A percentile compares a stretch with the other conserved stretches of the same genome.
phyloP scores from a whole-genome alignment of 768 basidiomycete species.

The Termitomyces sp. region DNA sequence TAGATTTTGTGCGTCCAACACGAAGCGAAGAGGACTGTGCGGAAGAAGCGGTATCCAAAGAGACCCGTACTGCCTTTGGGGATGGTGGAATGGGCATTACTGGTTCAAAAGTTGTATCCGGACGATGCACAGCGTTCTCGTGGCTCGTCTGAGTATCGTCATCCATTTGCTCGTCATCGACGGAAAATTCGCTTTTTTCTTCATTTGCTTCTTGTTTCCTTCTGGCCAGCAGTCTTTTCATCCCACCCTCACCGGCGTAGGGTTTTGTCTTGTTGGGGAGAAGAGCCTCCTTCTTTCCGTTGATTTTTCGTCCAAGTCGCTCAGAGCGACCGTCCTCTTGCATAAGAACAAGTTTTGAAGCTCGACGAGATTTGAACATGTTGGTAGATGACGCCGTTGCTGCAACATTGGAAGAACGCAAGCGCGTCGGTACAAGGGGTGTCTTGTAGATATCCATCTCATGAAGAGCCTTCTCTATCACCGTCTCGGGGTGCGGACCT shows the following conservation, averaged over 20 bases:
- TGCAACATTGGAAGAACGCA: slow-evolving; percentile 31
- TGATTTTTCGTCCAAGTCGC: slow-evolving; percentile 36
- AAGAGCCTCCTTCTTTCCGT: slow-evolving; percentile 32
- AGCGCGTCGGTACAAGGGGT: slow-evolving; percentile 62
- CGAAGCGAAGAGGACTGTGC: slow-evolving; percentile 49
- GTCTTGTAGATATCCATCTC: slow-evolving; percentile 77
- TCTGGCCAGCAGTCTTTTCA: slow-evolving; percentile 69
- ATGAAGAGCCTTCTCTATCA: slow-evolving; percentile 63
- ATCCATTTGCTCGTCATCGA: slow-evolving; percentile 24
- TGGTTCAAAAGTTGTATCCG: slow-evolving; percentile 13
- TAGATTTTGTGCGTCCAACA: slow-evolving; percentile 55
- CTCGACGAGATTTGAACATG: slow-evolving; percentile 53
- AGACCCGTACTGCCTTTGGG: slow-evolving; percentile 25
- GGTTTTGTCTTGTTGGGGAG: slow-evolving; percentile 59
- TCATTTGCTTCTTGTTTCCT: slow-evolving; percentile 53
- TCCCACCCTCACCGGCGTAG: slow-evolving; percentile 72
- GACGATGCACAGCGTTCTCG: slow-evolving; percentile 9
- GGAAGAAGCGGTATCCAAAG: slow-evolving; percentile 20
- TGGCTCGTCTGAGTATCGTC: slow-evolving; percentile 11
- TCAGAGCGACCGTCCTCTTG: slow-evolving; percentile 47
- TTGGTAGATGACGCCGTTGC: slow-evolving; percentile 36
- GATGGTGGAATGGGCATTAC: slow-evolving; percentile 18
- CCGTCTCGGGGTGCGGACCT: slow-evolving; percentile 31
- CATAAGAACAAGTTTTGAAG: slow-evolving; percentile 48
- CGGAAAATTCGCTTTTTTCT: slow-evolving; percentile 21